Conservation (phyloP, 2,329 filamentous ascomycete species). For the Stagonosporopsis vannaccii region DNA sequence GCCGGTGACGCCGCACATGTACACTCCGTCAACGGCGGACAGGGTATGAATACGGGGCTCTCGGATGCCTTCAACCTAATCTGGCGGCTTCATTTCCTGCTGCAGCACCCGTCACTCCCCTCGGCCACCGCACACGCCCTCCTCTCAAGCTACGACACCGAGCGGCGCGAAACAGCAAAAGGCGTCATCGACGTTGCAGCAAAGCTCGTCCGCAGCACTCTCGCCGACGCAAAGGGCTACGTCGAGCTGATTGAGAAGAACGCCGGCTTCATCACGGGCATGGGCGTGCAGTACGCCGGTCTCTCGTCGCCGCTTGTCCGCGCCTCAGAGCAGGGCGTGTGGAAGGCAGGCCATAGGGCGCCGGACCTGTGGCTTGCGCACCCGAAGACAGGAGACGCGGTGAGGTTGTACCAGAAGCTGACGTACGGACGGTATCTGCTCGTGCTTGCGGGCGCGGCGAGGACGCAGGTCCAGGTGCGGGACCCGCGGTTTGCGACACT, state of each 20-base stretch:
- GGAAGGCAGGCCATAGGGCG: conserved; percentile 37
- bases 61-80: conserved; percentile 27
- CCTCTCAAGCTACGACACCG: conserved; percentile 55
- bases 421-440: conserved; percentile 20
- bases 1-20: conserved; percentile 32
- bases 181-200: conserved; percentile 59
- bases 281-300: conserved; percentile 54
- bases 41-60: conserved; percentile 33
- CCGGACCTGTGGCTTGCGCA: conserved; percentile 25
- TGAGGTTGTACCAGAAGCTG: conserved; percentile 17
- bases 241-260: conserved; percentile 58
- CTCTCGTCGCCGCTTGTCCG: conserved; percentile 47
- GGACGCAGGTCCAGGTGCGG: not conserved
- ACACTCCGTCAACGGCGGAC: conserved; percentile 32
- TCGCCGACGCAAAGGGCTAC: conserved; percentile 55
- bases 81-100: conserved; percentile 23
- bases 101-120: conserved; percentile 6
- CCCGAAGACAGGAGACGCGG: not conserved
- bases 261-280: conserved; percentile 59
- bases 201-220: conserved; percentile 55
- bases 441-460: conserved; percentile 2
- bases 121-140: not conserved
- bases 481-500: conserved; percentile 1
- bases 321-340: conserved; percentile 46
- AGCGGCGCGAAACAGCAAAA: conserved; percentile 55